Conservation (phyloP, 768 basidiomycete species). For the Pleurotus citrinopileatus region DNA sequence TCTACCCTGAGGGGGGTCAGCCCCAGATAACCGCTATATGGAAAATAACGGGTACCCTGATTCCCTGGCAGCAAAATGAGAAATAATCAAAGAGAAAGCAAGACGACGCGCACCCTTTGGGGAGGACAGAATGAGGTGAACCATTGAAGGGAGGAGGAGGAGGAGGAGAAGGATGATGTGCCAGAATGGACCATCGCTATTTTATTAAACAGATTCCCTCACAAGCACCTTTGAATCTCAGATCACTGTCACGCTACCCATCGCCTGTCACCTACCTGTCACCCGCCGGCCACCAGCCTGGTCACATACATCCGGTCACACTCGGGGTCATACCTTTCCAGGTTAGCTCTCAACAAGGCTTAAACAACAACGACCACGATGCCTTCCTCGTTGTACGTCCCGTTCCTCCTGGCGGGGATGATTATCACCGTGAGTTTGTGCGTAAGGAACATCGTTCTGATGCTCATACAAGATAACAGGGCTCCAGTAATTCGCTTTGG, state of each 20-base stretch:
- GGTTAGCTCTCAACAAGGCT: slow-evolving; percentile 12
- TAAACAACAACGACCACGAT: slow-evolving; percentile 35
- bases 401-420: slow-evolving; percentile 88
- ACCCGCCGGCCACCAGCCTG: slow-evolving; percentile 10
- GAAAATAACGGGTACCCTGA: slow-evolving; percentile 68
- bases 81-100: not conserved
- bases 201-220: slow-evolving; percentile 4
- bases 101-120: slow-evolving; percentile 40
- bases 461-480: slow-evolving; percentile 40
- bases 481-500: slow-evolving; percentile 79
- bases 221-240: slow-evolving; percentile 11
- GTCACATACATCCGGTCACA: slow-evolving; percentile 10
- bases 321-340: slow-evolving; percentile 5
- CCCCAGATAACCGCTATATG: slow-evolving; percentile 74
- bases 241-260: slow-evolving; percentile 11
- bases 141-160: slow-evolving; percentile 45
- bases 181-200: slow-evolving; percentile 10
- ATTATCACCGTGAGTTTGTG: slow-evolving; percentile 67
- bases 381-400: slow-evolving; percentile 67
- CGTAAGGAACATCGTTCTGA: not conserved
- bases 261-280: not conserved
- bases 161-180: slow-evolving; percentile 20
- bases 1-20: slow-evolving; percentile 77
- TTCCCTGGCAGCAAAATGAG: slow-evolving; percentile 43
- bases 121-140: slow-evolving; percentile 65